Base-by-base conservation (phyloP, 768 basidiomycete genomes). In the Rhizopogon rudus region DNA sequence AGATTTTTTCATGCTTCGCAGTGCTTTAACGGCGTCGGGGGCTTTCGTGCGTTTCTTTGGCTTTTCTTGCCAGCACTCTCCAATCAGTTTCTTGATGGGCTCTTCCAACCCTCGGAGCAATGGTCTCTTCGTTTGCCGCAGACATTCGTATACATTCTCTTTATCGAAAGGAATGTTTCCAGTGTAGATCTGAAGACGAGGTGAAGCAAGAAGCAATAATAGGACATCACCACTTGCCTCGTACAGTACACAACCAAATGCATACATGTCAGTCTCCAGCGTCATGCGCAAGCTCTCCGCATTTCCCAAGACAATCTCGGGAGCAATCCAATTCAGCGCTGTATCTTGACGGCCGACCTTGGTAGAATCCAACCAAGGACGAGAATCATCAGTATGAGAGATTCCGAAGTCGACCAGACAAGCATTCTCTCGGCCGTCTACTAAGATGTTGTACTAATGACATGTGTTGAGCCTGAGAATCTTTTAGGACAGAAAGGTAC, bases 221-320 rank as follows among this genome's bases (percentile, higher is more conserved):
- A 40, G 43, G 8, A 2, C 44, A 37, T 28, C 6, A 17, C 8
- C 45, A 16, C 57, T 51, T 44, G 69, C 69, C 65, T 71, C 65
- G 39, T 71, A 68, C n/a, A 68, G 41, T 35, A 67, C 61, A 44
- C 63, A 65, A 8, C 67, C 69, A 25, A 71, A 62, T 20, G 67
- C 57, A 43, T 62, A 67, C 43, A 69, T 54, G 37, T 67, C 67
- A 1, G 60, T 59, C 53, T 55, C 57, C 40, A 50, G 57, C 0
- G 61, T 43, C 43, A 49, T 40, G 43, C 56, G 63, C 50, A 6
- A 33, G 14, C 6, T 4, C 1, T 61, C 61, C 29, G 53, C 12
- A 1, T 40, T 61, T 1, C 5, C 40, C 5, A 5, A 0, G 6
- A 65, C 48, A 14, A 69, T 20, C 39, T 69, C 67, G 14, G 67